Evolutionary conservation across 2,329 filamentous ascomycete genomes (phyloP).

Genomic region (Teratosphaeria viscida): DNA sequence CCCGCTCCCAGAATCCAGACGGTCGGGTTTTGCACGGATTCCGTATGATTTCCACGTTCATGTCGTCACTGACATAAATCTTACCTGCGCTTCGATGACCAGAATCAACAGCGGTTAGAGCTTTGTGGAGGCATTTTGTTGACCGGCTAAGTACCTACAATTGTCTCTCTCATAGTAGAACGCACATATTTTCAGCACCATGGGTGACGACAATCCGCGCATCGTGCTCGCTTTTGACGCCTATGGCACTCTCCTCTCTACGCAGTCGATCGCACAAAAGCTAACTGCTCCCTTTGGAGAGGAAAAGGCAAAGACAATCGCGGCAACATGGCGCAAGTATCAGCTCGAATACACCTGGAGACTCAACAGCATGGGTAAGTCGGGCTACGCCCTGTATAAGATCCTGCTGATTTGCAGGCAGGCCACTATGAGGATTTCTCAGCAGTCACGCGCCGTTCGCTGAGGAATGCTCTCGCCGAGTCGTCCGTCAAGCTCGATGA

Average conservation of each 20-base stretch:
- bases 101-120: not conserved
- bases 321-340: conserved; percentile 54
- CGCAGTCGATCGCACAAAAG: conserved; percentile 53
- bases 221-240: conserved; percentile 60
- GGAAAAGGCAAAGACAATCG: conserved; percentile 47
- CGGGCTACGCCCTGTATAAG: not conserved
- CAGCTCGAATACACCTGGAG: conserved; percentile 73
- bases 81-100: not conserved
- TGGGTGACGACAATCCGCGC: conserved; percentile 5
- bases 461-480: conserved; percentile 56
- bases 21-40: not conserved
- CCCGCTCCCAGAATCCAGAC: not conserved
- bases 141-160: not conserved
- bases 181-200: not conserved
- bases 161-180: not conserved
- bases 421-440: conserved; percentile 53
- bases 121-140: not conserved
- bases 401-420: conserved; percentile 24
- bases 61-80: not conserved
- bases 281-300: conserved; percentile 48
- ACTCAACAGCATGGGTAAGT: conserved; percentile 61
- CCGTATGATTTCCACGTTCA: not conserved
- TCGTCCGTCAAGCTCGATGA: conserved; percentile 36
- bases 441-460: conserved; percentile 51
- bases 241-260: conserved; percentile 65